Conservation (phyloP, 345 rosid species). For the Populus simonii region DNA sequence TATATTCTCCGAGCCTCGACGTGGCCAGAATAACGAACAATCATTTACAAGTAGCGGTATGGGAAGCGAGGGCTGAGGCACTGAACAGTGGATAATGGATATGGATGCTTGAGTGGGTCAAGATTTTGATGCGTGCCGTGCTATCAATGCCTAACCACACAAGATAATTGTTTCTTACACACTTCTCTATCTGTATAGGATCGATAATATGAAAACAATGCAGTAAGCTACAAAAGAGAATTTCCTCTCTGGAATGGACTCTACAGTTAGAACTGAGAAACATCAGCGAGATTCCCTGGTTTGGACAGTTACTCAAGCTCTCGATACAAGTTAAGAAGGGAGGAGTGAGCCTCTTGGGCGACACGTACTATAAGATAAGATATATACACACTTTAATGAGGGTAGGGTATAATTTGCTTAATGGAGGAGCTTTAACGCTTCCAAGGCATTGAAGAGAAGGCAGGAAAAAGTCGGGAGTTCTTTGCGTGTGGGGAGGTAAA, state of each 20-base stretch:
- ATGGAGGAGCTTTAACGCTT: not conserved
- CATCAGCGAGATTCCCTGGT: not conserved
- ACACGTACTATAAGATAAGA: not conserved
- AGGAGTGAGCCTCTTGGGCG: not conserved
- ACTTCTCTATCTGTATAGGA: not conserved
- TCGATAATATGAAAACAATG: not conserved
- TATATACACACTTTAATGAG: not conserved
- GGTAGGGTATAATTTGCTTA: not conserved
- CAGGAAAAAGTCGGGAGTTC: slow-evolving; percentile 12
- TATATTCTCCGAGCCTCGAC: no score
- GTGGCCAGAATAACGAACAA: no score
- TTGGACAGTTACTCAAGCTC: not conserved
- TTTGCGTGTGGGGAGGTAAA: slow-evolving; percentile 28
- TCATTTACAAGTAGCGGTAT: no score
- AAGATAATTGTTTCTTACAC: not conserved
- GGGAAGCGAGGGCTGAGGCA: not conserved
- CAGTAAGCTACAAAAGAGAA: no score
- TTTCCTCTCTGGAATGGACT: not conserved
- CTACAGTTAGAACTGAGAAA: not conserved
- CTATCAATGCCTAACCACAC: not conserved
- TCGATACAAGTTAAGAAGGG: not conserved
- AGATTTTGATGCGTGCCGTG: not conserved
- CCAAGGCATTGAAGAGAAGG: not conserved
- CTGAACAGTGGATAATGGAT: not conserved
- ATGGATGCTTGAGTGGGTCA: not conserved